Evolutionary conservation across 1,284 basidiomycete genomes (phyloP).

Genomic region (Rhodotorula sp.): DNA sequence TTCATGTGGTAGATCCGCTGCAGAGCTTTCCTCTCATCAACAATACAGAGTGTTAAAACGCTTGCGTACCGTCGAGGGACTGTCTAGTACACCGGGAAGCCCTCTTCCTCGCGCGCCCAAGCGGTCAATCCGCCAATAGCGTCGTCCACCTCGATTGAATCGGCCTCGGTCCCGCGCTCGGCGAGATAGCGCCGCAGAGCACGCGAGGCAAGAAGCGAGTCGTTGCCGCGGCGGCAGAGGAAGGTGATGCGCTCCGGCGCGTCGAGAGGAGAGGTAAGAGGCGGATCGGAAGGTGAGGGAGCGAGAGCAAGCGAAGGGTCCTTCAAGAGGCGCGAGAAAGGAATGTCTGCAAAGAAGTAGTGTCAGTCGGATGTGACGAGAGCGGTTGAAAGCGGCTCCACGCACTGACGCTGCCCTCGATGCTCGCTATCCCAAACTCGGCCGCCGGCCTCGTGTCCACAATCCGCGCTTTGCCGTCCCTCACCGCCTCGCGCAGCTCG

Average conservation of each 20-base stretch:
- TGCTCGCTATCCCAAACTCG: slow-evolving; percentile 83
- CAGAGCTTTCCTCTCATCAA: neutral
- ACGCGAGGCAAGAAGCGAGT: slow-evolving; percentile 81
- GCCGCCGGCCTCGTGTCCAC: slow-evolving; percentile 79
- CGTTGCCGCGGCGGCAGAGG: slow-evolving; percentile 87
- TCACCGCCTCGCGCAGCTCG: slow-evolving; percentile 6
- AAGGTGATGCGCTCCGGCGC: slow-evolving; percentile 57
- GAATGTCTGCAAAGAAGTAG: slow-evolving; percentile 60
- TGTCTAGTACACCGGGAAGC: slow-evolving; percentile 72
- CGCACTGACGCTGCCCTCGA: slow-evolving; percentile 75
- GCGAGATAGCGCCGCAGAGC: slow-evolving; percentile 55
- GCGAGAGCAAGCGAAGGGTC: slow-evolving; percentile 55
- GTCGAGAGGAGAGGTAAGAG: slow-evolving; percentile 8
- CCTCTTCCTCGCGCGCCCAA: slow-evolving; percentile 30
- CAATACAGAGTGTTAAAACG: neutral
- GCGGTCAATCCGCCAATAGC: slow-evolving; percentile 68
- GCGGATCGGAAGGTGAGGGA: neutral
- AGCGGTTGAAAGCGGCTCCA: slow-evolving; percentile 28
- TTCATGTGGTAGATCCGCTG: slow-evolving; percentile 49
- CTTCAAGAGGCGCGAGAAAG: slow-evolving; percentile 63
- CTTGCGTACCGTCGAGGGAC: neutral
- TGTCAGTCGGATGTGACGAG: neutral
- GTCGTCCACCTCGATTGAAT: slow-evolving; percentile 60
- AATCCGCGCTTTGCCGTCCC: slow-evolving; percentile 49
- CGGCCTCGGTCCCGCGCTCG: slow-evolving; percentile 35